Evolutionary conservation across 2,329 filamentous ascomycete genomes (phyloP), one percentile per base, ranked within the genome.

Genomic region (Penicillium sp.): DNA sequence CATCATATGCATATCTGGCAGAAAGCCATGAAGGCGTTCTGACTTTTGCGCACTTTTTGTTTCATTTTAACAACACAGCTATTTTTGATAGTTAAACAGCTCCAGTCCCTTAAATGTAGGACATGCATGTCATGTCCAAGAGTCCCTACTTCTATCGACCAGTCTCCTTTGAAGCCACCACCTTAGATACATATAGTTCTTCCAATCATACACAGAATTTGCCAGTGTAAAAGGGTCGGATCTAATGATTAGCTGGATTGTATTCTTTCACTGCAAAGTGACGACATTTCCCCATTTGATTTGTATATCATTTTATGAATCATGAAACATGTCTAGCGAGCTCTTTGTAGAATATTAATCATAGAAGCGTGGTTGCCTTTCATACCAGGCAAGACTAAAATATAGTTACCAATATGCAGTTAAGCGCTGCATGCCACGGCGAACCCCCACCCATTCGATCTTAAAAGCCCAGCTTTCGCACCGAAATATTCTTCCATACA

Each of bases 1-100:
- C 10, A 31, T 23, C 13, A n/a, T 39, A 50, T 46, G 41, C 52
- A 55, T 55, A 46, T 13, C 16, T 45, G 52, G 52, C 47, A 51
- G 48, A 21, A 51, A 39, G 47, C 52, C 52, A 50, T 18, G 16
- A 39, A 46, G 52, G 52, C 41, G 47, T 55, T 46, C 27, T 46
- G 34, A 46, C 32, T 54, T 46, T 46, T 46, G 18, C 8, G 8
- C n/a, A 27, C 6, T 16, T 9, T 31, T 27, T 49, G 7, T 21
- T 23, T 23, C 23, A 32, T 32, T 10, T 16, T 16, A 34, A 18
- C 18, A 38, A 44, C 18, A 15, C 41, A 44, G 4, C 23, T 21
- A 21, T 37, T 27, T 27, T 18, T 42, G 32, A 31, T 18, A 21
- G 3, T 31, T n/a, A 12, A n/a, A 16, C 12, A 25, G 10, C 15